Conservation (phyloP, 768 basidiomycete species). For the Termitomyces sp. region DNA sequence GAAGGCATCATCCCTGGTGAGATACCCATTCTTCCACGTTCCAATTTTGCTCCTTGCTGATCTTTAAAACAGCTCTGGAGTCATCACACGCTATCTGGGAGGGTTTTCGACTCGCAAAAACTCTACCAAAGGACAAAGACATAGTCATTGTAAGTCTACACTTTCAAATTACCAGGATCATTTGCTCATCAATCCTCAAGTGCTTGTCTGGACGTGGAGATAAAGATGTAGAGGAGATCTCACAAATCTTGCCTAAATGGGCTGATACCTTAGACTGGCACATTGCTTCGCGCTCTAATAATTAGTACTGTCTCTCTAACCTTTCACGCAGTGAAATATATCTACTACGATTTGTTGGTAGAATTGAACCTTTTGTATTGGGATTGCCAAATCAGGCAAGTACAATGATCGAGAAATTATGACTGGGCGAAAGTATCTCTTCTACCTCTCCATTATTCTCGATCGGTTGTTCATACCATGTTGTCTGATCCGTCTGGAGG, state of each 20-base stretch:
- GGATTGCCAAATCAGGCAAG: conserved; percentile 11
- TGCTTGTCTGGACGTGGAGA: conserved; percentile 95
- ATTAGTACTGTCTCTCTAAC: not conserved
- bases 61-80: conserved; percentile 67
- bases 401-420: conserved; percentile 10
- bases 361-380: not conserved
- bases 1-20: conserved; percentile 97
- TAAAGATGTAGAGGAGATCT: conserved; percentile 97
- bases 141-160: conserved; percentile 77
- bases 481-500: conserved; percentile 31
- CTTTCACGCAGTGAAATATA: not conserved
- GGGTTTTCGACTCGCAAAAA: conserved; percentile 80
- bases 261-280: conserved; percentile 94
- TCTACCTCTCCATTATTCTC: not conserved
- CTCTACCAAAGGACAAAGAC: conserved; percentile 78
- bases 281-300: conserved; percentile 41
- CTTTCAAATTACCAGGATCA: not conserved
- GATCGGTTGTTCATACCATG: conserved; percentile 28
- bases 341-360: not conserved
- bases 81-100: conserved; percentile 97
- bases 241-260: conserved; percentile 93
- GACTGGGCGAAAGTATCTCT: not conserved
- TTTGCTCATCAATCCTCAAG: conserved; percentile 31
- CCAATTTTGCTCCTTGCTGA: conserved; percentile 2
- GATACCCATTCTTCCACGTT: conserved; percentile 14